phyloP scores from a whole-genome alignment of 257 asterid genomes.

The Anisodus acutangulus region DNA sequence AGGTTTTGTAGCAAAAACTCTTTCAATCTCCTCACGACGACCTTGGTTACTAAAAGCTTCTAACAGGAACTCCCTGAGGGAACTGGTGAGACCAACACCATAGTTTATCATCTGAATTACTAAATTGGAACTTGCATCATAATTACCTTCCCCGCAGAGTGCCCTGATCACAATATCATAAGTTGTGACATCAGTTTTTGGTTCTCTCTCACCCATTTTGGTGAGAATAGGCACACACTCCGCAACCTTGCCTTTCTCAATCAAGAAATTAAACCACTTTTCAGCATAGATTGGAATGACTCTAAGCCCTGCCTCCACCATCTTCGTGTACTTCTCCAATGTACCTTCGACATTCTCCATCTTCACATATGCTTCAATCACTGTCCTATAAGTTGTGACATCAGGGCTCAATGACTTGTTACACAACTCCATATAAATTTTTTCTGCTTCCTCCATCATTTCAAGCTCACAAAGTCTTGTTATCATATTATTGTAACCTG shows the following conservation, averaged over 20 bases:
- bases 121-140: slow-evolving; percentile 52
- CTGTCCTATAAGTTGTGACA: slow-evolving; percentile 66
- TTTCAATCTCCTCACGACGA: slow-evolving; percentile 59
- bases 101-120: slow-evolving; percentile 59
- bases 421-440: slow-evolving; percentile 52
- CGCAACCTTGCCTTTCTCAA: slow-evolving; percentile 63
- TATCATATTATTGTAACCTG: slow-evolving; percentile 82
- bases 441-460: slow-evolving; percentile 80
- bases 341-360: slow-evolving; percentile 56
- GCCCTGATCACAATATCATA: slow-evolving; percentile 74
- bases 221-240: slow-evolving; percentile 71
- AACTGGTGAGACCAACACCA: slow-evolving; percentile 59
- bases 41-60: slow-evolving; percentile 64
- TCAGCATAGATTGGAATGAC: slow-evolving; percentile 78
- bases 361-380: slow-evolving; percentile 75
- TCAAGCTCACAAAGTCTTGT: slow-evolving; percentile 71
- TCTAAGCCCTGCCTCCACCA: slow-evolving; percentile 80
- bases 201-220: slow-evolving; percentile 74
- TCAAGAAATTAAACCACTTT: slow-evolving; percentile 73
- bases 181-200: slow-evolving; percentile 80
- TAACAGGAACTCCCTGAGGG: slow-evolving; percentile 58
- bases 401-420: slow-evolving; percentile 72
- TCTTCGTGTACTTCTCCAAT: slow-evolving; percentile 65
- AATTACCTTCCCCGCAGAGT: slow-evolving; percentile 53
- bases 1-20: slow-evolving; percentile 45